Evolutionary conservation across 1,284 basidiomycete genomes (phyloP).

Genomic region (Puccinia polysora): DNA sequence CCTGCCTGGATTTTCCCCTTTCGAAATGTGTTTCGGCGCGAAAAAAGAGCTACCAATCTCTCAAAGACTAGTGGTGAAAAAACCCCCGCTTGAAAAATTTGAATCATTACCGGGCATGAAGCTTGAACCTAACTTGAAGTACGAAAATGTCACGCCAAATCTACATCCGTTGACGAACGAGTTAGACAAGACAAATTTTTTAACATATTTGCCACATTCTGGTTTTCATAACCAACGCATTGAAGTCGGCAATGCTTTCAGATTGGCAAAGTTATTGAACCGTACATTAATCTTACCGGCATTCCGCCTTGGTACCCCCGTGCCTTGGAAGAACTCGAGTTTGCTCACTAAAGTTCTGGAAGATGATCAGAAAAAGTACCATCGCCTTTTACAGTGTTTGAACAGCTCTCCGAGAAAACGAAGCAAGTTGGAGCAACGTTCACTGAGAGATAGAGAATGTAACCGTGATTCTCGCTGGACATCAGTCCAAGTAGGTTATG

Average conservation of each 20-base stretch:
- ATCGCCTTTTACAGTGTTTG: constrained; percentile 47
- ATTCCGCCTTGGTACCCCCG: constrained; percentile 63
- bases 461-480: too few species aligned
- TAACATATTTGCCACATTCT: constrained; percentile 48
- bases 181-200: constrained; percentile 40
- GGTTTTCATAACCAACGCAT: constrained; percentile 80
- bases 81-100: constrained; percentile 14
- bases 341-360: constrained; percentile 60
- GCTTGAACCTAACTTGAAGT: constrained; percentile 45
- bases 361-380: constrained; percentile 57
- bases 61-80: constrained; percentile 15
- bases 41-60: constrained; percentile 48
- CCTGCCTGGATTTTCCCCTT: constrained; percentile 52
- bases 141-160: constrained; percentile 42
- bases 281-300: constrained; percentile 71
- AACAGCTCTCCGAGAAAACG: too few species aligned
- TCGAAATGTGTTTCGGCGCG: neutral
- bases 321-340: constrained; percentile 59
- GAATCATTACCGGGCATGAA: constrained; percentile 32
- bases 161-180: constrained; percentile 7
- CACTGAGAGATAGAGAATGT: constrained; percentile 57
- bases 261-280: constrained; percentile 64
- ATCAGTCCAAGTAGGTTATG: too few species aligned
- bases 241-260: constrained; percentile 71
- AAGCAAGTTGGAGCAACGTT: too few species aligned